These are phyloP conservation scores for Boletus austroedulis DNA, from an alignment of 1,284 basidiomycete genomes.

Conservation along the genomic window DNA sequence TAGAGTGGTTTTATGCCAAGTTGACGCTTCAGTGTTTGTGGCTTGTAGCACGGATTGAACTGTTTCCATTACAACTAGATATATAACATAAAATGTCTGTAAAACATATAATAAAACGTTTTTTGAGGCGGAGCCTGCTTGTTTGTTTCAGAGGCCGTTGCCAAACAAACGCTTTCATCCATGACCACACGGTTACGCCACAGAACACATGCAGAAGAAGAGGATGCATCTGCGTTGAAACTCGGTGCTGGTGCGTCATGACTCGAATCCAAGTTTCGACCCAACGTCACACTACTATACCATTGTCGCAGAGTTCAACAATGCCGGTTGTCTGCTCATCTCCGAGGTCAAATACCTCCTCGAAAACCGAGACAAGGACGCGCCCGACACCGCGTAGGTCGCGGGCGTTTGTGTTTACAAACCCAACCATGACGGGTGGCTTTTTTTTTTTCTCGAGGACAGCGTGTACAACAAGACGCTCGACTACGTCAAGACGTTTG, in stretches of 20 bases:
- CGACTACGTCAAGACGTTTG: conserved; percentile 88
- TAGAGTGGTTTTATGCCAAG: conserved; percentile 8
- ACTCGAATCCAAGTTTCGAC: not conserved
- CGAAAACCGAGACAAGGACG: conserved; percentile 81
- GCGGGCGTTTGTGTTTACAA: not conserved
- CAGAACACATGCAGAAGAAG: conserved; percentile 50
- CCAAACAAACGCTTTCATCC: conserved; percentile 34
- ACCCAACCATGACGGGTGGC: not conserved
- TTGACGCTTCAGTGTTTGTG: conserved; percentile 23
- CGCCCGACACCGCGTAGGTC: conserved; percentile 73
- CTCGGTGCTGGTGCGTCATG: conserved; percentile 46
- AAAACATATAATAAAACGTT: conserved; percentile 36
- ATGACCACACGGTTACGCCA: conserved; percentile 50
- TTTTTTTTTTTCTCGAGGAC: not conserved
- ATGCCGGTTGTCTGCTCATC: conserved; percentile 85
- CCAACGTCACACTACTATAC: too few relatives aligned
- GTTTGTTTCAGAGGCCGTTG: conserved; percentile 31
- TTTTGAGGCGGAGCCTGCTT: conserved; percentile 8
- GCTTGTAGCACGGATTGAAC: conserved; percentile 24
- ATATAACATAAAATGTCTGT: conserved; percentile 37
- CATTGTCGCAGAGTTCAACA: conserved; percentile 74
- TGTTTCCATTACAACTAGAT: conserved; percentile 32
- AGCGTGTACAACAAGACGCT: conserved; percentile 89
- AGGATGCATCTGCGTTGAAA: conserved; percentile 53
- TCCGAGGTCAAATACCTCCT: conserved; percentile 89